Evolutionary conservation across 768 basidiomycete species (phyloP).

Genomic region (Suillus hirtellus): DNA sequence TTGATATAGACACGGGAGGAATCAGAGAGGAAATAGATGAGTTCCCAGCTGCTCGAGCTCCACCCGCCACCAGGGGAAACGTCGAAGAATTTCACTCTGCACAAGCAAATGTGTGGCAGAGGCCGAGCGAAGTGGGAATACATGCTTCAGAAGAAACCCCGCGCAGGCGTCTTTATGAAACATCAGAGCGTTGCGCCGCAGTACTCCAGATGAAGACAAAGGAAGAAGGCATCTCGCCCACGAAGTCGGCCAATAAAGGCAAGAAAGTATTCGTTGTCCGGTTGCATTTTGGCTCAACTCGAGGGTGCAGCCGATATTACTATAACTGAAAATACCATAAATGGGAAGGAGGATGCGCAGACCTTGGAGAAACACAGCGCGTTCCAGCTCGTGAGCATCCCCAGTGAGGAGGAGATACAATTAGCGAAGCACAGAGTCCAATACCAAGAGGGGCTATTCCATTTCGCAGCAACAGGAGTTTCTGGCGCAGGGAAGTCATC

Average conservation of each 20-base stretch:
- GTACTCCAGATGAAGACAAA: not conserved
- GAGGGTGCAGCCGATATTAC: not conserved
- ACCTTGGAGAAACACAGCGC: constrained; percentile 6
- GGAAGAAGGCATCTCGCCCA: too few relatives aligned
- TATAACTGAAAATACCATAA: not conserved
- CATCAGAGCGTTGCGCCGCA: not conserved
- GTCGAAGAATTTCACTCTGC: not conserved
- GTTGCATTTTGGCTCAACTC: not conserved
- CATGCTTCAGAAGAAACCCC: not conserved
- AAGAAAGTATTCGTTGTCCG: not conserved
- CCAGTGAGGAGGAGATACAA: constrained; percentile 18
- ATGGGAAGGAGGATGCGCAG: not conserved
- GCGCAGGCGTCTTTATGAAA: constrained; percentile 5
- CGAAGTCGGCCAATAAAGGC: not conserved
- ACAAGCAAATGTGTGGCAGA: not conserved
- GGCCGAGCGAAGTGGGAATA: not conserved
- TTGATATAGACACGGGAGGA: not conserved
- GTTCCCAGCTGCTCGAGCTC: not conserved
- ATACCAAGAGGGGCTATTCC: constrained; percentile 23
- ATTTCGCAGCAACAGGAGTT: constrained; percentile 31
- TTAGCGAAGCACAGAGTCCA: constrained; percentile 12
- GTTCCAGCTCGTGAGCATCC: constrained; percentile 19
- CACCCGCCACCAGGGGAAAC: not conserved
- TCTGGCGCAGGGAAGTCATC: constrained; percentile 34
- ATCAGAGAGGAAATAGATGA: too few relatives aligned